Base-by-base conservation (phyloP, 352 stramenopile species). In the Phytophthora kernoviae region DNA sequence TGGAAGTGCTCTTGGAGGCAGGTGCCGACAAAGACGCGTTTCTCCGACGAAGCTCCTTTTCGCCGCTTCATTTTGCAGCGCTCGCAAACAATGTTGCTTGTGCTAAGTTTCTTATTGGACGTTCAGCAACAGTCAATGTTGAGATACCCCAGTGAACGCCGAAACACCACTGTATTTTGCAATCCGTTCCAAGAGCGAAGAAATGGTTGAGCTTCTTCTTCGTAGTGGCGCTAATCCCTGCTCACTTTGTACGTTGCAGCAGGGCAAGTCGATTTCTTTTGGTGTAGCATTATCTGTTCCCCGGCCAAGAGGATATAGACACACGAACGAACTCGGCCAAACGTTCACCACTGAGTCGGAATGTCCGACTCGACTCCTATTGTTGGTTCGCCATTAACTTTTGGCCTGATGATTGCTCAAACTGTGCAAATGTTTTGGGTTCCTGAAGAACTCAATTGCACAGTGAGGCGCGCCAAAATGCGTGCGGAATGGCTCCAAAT, bases 111-210 rank as follows among this genome's bases (percentile, higher is more conserved):
- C 48, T 90, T 8, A 42, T 90, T 20, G 34, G 53, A n/a, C 41
- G 51, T 11, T 58, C 60, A 24, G 71, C 70, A n/a, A 70, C 33
- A 5, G 56, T 85, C 7, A 87, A 90, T 42, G 48, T 73, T 32
- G 65, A 76, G 22, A 63, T 70, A 41, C 46, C 70, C 45, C 70
- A 1, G 56, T 64, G 4, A 75, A 74, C 24, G 70, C 67, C 2
- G 80, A 90, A 63, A 70, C 54, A 1, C 77, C 77, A 14, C 51
- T 90, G 5, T 88, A 75, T 41, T 90, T 88, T 39, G 80, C 80
- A 2, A 79, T 90, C 14, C 77, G 80, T 26, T 85, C 77, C 0
- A 82, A 60, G 32, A 84, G 54, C 36, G 66, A 61, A 45, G 41
- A 52, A 17, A 78, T 87, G 61, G 76, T 90, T 2, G 57, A 80